phyloP scores from a whole-genome alignment of 2,329 filamentous ascomycete species.

The Ophiocordyceps camponoti-saundersi region DNA sequence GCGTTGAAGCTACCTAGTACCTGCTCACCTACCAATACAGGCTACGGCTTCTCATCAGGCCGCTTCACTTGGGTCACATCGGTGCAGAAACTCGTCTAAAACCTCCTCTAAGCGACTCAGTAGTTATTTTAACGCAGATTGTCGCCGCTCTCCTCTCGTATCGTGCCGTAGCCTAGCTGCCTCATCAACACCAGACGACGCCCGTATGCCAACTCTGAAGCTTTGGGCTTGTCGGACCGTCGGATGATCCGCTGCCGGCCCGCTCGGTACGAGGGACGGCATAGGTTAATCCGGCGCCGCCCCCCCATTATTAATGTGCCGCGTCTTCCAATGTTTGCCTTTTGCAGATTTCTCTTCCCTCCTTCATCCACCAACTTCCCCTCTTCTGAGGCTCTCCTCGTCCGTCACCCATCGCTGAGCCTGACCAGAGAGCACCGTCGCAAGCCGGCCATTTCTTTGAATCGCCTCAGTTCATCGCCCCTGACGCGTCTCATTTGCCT shows the following conservation, averaged over 20 bases:
- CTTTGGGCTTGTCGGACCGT: not conserved
- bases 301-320: conserved; percentile 1
- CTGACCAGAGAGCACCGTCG: not conserved
- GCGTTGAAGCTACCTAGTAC: too few species aligned
- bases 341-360: not conserved
- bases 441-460: not conserved
- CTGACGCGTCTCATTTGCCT: not conserved
- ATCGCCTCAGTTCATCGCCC: not conserved
- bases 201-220: too few species aligned
- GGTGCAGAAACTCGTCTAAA: too few species aligned
- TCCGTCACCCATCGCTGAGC: not conserved
- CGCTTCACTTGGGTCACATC: too few species aligned
- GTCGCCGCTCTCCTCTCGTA: too few species aligned
- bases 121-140: too few species aligned
- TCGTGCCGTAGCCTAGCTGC: too few species aligned
- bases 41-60: too few species aligned
- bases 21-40: too few species aligned
- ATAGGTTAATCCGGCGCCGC: not conserved
- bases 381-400: not conserved
- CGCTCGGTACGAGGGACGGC: not conserved
- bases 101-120: too few species aligned
- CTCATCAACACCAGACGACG: too few species aligned
- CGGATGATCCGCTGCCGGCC: not conserved
- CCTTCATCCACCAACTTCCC: conserved; percentile 1
- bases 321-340: not conserved